Conservation (phyloP, 768 basidiomycete species). For the Lepiota venenata region DNA sequence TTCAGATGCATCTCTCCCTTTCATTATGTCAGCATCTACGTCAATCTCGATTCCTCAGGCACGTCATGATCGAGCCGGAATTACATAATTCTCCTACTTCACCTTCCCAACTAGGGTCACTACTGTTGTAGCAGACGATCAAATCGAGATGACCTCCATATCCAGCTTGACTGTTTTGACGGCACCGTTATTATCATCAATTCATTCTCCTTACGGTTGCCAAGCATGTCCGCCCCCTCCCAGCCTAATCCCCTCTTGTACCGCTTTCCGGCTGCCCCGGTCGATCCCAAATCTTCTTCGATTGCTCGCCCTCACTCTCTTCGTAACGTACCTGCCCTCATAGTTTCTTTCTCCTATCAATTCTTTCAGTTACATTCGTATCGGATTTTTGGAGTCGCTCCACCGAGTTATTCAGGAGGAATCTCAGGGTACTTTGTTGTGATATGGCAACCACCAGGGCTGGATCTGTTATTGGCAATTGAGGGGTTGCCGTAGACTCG, state of each 20-base stretch:
- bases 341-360: neutral
- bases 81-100: constrained; percentile 8
- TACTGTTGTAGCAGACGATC: neutral
- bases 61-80: constrained; percentile 17
- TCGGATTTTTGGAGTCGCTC: neutral
- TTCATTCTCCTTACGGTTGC: constrained; percentile 6
- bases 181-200: constrained; percentile 12
- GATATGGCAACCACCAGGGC: neutral
- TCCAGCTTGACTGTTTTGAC: constrained; percentile 10
- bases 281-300: neutral
- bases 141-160: constrained; percentile 10
- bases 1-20: neutral
- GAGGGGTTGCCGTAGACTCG: too few species aligned
- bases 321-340: neutral
- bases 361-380: neutral
- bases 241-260: constrained; percentile 9
- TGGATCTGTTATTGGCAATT: neutral
- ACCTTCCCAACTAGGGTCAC: constrained; percentile 11
- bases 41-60: constrained; percentile 14
- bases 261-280: constrained; percentile 4
- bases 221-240: constrained; percentile 1
- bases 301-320: neutral
- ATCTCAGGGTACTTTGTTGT: neutral
- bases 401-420: neutral
- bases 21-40: constrained; percentile 8